Conservation (phyloP, 768 basidiomycete genomes). For the Lyophyllum semitale region DNA sequence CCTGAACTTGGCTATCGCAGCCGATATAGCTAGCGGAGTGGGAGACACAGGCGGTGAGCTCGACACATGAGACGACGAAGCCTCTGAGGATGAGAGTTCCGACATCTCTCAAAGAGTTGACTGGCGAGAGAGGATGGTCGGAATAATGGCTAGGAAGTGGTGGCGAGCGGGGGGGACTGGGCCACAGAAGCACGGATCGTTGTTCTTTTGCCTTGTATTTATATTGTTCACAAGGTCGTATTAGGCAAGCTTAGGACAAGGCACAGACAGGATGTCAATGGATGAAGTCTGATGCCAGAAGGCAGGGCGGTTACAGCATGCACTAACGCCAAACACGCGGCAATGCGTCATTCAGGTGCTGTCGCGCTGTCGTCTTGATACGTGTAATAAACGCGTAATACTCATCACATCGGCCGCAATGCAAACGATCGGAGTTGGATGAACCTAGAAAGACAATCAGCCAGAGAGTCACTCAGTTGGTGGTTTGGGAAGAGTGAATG, state of each 20-base stretch:
- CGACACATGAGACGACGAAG: background rate
- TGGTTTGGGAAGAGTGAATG: background rate
- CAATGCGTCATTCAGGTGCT: constrained; percentile 12
- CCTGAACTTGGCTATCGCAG: constrained; percentile 40
- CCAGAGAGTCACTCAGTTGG: background rate
- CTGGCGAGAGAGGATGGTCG: background rate
- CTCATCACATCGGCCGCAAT: background rate
- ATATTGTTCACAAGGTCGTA: constrained; percentile 4
- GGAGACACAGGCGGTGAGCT: constrained; percentile 1
- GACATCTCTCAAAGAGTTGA: background rate
- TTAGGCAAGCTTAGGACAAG: constrained; percentile 6
- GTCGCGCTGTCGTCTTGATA: background rate
- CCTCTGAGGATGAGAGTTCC: background rate
- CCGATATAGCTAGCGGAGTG: constrained; percentile 16
- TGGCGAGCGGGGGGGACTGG: background rate
- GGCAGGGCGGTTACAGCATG: constrained; percentile 25
- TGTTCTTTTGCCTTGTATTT: constrained; percentile 12
- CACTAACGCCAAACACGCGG: constrained; percentile 17
- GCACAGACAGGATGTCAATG: constrained; percentile 13
- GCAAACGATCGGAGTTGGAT: background rate
- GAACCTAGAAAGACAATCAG: background rate
- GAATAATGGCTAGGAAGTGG: constrained; percentile 5
- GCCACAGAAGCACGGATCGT: constrained; percentile 6
- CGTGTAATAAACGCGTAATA: background rate
- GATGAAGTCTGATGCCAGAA: constrained; percentile 10